A percentile compares a stretch with the other conserved stretches of the same genome.
These are phyloP conservation scores for Tausonia pullulans DNA, from an alignment of 1,284 basidiomycete genomes.

Conservation along the genomic window DNA sequence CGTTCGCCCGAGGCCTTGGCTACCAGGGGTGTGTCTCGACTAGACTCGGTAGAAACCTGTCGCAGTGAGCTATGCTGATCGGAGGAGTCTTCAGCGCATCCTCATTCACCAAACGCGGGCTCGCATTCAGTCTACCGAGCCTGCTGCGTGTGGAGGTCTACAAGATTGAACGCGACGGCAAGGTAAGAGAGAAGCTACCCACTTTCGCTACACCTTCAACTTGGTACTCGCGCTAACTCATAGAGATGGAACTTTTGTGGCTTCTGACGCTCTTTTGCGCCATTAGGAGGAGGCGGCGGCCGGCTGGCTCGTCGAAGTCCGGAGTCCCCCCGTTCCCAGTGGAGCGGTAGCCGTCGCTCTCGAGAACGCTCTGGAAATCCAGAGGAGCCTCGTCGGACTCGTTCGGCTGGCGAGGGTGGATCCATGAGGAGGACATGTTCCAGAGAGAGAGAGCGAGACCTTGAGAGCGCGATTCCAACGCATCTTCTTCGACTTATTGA, in stretches of 20 bases:
- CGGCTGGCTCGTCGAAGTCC: slow-evolving; percentile 3
- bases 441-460: no score
- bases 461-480: no score
- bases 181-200: not conserved
- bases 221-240: not conserved
- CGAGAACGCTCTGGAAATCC: not conserved
- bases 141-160: slow-evolving; percentile 5
- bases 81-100: not conserved
- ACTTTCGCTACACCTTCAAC: not conserved
- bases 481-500: no score
- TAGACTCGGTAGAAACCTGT: not conserved
- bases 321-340: not conserved
- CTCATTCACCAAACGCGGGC: slow-evolving; percentile 1
- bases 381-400: slow-evolving; percentile 1
- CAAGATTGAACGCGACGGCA: not conserved
- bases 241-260: not conserved
- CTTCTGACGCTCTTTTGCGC: not conserved
- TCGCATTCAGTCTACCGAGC: not conserved
- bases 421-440: not conserved
- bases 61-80: not conserved
- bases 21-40: not conserved
- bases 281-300: not conserved
- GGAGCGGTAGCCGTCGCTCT: not conserved
- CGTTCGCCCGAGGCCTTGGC: not conserved
- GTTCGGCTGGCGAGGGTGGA: slow-evolving; percentile 6